Base-by-base conservation (phyloP, 352 stramenopile species). In the Phytophthora macrochlamydospora region DNA sequence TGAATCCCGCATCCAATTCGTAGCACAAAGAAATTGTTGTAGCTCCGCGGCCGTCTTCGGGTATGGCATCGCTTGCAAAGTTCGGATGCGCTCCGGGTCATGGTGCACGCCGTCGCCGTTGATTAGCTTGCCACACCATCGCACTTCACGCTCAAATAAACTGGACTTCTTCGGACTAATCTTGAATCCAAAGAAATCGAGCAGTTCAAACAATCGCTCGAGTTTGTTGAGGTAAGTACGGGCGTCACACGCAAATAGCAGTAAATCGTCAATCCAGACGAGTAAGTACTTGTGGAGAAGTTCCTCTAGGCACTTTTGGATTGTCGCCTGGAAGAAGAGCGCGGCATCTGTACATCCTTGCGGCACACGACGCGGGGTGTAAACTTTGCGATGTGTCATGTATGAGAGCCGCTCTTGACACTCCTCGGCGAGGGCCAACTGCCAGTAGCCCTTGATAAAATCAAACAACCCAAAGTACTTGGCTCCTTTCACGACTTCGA, bases 261-360 rank as follows among this genome's bases (percentile, higher is more conserved):
- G 60, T 3, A 78, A 28, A 43, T 75, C 62, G 43, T 75, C 71
- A 28, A 79, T 70, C 56, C 71, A 79, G 1, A 72, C 40, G 7
- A 78, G 31, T n/a, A 72, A 29, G 33, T 45, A 28, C 11, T 51
- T 4, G 28, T 59, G 43, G 7, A 59, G 37, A 13, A 59, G 28
- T 29, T 31, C 24, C 28, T 14, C 24, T 18, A 50, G 18, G 43
- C 40, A 59, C 7, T 51, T 51, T 14, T 59, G 35, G 12, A 59
- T 44, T 7, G 42, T 50, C 2, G 4, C 28, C 32, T 59, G 53
- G 30, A 59, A 51, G 43, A 49, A 33, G 28, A 59, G 13, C 12
- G 42, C 45, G 14, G 45, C 45, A 35, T 51, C 45, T 7, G n/a
- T 51, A n/a, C 42, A 60, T 12, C 53, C 42, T 14, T 52, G 53